Base-by-base conservation (phyloP, 2,329 filamentous ascomycete genomes). In the Triangularia setosa region DNA sequence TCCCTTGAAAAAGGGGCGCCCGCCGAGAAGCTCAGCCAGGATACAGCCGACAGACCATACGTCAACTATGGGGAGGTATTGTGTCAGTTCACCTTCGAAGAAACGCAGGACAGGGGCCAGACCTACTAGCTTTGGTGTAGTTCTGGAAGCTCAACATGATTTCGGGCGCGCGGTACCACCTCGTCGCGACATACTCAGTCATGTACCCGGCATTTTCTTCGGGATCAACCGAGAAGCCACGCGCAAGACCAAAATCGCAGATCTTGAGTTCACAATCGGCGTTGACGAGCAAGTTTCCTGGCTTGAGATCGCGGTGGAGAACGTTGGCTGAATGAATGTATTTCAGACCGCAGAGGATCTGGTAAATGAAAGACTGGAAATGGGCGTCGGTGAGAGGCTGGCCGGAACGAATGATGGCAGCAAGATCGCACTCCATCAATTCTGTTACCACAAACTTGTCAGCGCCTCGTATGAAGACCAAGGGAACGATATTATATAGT, bases 61-160 rank as follows among this genome's bases (percentile, higher is more conserved):
- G 76, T 99, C 95, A 79, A 99, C 94, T 98, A 48, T n/a, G 58
- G 61, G 69, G 53, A 72, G 27, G 14, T 2, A 23, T 11, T 7
- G 24, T 23, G 54, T 44, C 48, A 57, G 54, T 12, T 53, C 8
- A 24, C 18, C 18, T 11, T 11, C n/a, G 3, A 7, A 8, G 12
- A n/a, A 14, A 40, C 16, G 48, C 25, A 11, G 44, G 23, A 30
- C 60, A 53, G 56, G 28, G 27, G 21, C 62, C n/a, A 40, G 62
- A 94, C 93, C 64, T 87, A 98, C 95, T 99, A 72, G 95, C 95
- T 92, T 99, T 99, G 73, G 95, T 99, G 79, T 99, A 99, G 82
- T 93, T 97, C 80, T 98, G 94, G 87, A 99, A 99, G 82, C 93
- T 97, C 78, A 99, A 82, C 95, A 99, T 99, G 72, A 99, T 99